Base-by-base conservation (phyloP, 2,329 filamentous ascomycete species). In the Cadophora malorum region DNA sequence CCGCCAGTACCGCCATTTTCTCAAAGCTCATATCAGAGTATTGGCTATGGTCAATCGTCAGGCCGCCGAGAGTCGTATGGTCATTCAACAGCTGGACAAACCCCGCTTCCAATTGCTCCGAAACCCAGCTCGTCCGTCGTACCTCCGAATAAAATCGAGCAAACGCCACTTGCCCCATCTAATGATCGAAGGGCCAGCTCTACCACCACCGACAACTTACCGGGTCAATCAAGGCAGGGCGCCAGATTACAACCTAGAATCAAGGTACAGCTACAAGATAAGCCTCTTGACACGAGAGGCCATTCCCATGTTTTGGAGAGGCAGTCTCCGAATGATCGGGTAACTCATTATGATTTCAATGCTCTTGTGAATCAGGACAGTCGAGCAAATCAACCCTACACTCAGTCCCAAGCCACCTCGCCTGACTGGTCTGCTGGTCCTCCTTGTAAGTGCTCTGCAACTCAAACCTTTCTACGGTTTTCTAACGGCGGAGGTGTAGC, bases 1-100 rank as follows among this genome's bases (percentile, higher is more conserved):
- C 70, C 73, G 33, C 61, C 72, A 28, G 73, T 81, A 83, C 73
- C 79, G 77, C 74, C 80, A 80, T 56, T 66, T 25, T 65, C 68
- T 12, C 65, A 71, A n/a, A 19, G 62, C 3, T 64, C 66, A 4
- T 69, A 67, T 55, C 41, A 61, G 49, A 53, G 50, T 52, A 68
- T 69, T 23, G 71, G 61, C 23, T 73, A 70, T 69, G 68, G 70
- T 16, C 49, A 50, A 25, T 28, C 67, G 21, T 25, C 69, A 68
- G 10, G 55, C 21, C 68, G 60, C 21, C 31, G 63, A 41, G 60
- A 70, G 33, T 65, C 70, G 4, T 55, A 65, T 28, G 16, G 67
- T 50, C 63, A 66, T 28, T 35, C 68, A 31, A n/a, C 41, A 7
- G 66, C 64, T 23, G 61, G 69, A 25, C 70, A 69, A 21, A 50